phyloP scores from a whole-genome alignment of 1,139 yeast genomes.

The Yamadazyma mexicana region DNA sequence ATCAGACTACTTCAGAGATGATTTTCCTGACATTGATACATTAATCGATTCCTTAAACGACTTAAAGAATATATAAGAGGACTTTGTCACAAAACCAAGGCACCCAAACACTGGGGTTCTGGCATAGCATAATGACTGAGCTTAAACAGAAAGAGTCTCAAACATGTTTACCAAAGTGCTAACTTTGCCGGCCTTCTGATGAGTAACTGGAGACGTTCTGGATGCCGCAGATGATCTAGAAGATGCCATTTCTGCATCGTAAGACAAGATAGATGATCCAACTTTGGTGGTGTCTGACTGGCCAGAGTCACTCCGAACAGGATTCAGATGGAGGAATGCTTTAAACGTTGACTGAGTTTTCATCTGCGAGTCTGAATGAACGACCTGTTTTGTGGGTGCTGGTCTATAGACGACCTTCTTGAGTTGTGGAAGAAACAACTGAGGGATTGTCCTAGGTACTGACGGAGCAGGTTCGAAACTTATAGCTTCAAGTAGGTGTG shows the following conservation, averaged over 20 bases:
- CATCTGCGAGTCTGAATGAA: no score
- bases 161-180: background rate
- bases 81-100: background rate
- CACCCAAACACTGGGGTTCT: no score
- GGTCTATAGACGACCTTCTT: no score
- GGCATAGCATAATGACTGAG: no score
- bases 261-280: conserved; percentile 3
- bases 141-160: background rate
- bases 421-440: no score
- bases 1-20: conserved; percentile 49
- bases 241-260: background rate
- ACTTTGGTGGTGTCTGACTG: conserved; percentile 2
- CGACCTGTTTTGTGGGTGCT: no score
- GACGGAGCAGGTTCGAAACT: no score
- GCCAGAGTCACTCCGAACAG: background rate
- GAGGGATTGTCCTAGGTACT: no score
- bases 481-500: no score
- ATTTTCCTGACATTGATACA: conserved; percentile 44
- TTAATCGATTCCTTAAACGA: conserved; percentile 41
- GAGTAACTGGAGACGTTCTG: background rate
- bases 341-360: no score
- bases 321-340: no score
- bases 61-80: conserved; percentile 20
- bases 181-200: background rate
- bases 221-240: no score